phyloP scores from a whole-genome alignment of 345 rosid species.

The Citrus australasica region DNA sequence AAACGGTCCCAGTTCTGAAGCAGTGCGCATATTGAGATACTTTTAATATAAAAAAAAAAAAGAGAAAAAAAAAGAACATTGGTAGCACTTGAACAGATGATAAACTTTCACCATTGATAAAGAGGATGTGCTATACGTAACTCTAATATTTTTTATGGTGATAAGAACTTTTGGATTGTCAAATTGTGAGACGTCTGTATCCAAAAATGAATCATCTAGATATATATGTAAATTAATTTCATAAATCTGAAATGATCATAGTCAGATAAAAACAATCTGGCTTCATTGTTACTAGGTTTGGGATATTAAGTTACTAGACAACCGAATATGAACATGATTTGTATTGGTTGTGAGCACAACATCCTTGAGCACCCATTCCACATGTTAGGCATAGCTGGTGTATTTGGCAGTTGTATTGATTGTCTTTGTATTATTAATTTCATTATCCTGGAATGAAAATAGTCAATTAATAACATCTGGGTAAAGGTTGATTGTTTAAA shows the following conservation, averaged over 20 bases:
- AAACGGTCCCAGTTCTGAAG: neutral
- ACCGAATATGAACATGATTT: too few relatives aligned
- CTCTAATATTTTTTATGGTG: neutral
- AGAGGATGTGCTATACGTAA: neutral
- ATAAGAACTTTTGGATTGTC: neutral
- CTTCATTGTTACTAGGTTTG: neutral
- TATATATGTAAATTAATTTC: neutral
- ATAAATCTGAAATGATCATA: neutral
- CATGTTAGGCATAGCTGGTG: neutral
- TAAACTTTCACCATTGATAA: neutral
- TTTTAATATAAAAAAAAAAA: neutral
- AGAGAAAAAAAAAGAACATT: neutral
- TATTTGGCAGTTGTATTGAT: neutral
- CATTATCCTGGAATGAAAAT: too few relatives aligned
- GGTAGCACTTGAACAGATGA: too few relatives aligned
- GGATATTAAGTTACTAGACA: too few relatives aligned
- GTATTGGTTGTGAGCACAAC: constrained; percentile 17
- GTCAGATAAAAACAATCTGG: neutral
- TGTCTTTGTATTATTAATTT: too few relatives aligned
- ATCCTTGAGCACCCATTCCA: neutral
- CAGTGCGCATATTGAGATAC: neutral
- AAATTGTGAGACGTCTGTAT: neutral
- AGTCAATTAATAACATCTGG: too few relatives aligned
- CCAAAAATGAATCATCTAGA: neutral
- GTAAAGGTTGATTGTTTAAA: neutral